Conservation (phyloP, 2,329 filamentous ascomycete species). For the Clonostachys chloroleuca region DNA sequence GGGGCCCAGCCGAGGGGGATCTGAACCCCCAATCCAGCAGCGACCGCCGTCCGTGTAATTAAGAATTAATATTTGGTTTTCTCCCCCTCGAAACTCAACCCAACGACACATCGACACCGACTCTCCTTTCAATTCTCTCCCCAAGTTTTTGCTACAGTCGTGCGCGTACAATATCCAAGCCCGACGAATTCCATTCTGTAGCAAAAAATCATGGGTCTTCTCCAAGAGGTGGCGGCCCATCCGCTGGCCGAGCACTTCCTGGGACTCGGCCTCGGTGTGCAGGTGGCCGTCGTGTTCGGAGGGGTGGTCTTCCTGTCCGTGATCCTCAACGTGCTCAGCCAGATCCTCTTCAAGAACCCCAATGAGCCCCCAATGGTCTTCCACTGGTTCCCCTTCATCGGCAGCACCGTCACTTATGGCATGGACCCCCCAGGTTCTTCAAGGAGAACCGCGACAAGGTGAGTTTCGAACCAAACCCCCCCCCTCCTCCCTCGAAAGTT, state of each 20-base stretch:
- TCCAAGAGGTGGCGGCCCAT: conserved; percentile 44
- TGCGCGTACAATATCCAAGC: too few relatives aligned
- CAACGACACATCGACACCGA: too few relatives aligned
- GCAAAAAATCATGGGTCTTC: conserved; percentile 43
- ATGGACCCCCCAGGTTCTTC: conserved; percentile 95
- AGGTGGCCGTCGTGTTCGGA: conserved; percentile 38
- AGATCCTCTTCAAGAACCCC: conserved; percentile 76
- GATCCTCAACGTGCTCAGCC: conserved; percentile 72
- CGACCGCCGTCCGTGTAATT: too few relatives aligned
- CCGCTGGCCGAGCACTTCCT: conserved; percentile 46
- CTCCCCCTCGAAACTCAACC: too few relatives aligned
- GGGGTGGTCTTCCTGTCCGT: conserved; percentile 51
- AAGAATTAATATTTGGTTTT: too few relatives aligned
- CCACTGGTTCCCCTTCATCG: conserved; percentile 78
- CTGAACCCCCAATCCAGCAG: too few relatives aligned
- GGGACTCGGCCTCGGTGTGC: conserved; percentile 38
- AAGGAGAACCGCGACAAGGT: conserved; percentile 72
- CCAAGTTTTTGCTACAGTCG: too few relatives aligned
- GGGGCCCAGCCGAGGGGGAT: too few relatives aligned
- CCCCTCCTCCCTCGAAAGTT: neutral
- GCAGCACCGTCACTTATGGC: conserved; percentile 89
- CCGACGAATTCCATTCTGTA: too few relatives aligned
- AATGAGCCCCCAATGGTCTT: conserved; percentile 80
- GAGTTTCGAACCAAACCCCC: conserved; percentile 11
- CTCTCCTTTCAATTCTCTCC: too few relatives aligned